Evolutionary conservation across 2,329 filamentous ascomycete genomes (phyloP), one percentile per base, ranked within the genome.

Genomic region (Calcarisporium arbuscula): DNA sequence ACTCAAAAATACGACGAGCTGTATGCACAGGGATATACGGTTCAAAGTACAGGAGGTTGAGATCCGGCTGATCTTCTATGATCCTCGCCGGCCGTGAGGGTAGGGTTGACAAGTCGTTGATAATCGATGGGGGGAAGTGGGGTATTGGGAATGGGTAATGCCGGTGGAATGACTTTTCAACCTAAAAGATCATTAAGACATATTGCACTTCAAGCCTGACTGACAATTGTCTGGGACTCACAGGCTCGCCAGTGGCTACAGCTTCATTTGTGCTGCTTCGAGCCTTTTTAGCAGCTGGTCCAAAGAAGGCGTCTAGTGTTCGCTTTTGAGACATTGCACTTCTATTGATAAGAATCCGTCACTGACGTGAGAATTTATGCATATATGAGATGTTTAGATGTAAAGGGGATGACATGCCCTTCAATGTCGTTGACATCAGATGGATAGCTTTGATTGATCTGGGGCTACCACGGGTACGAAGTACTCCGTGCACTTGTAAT

Each of bases 31-130:
- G 72, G 5, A 89, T 68, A 43, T 83, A 89, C 0, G 84, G 83
- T 47, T 85, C 71, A 52, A 82, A 89, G 57, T 85, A 85, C 8
- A 89, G 58, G 0, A 90, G 65, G 51, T 89, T 81, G 0, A 89
- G 68, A 43, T 88, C 73, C 0, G 75, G 72, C 48, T 83, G 77
- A 49, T 86, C 68, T 45, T 77, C 76, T 44, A 88, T 80, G 4
- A 53, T 48, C 29, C 61, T 67, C 2, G 69, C 73, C 40, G 73
- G 64, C 15, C 67, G 60, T 1, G 70, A 67, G 6, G 80, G 77
- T 2, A 69, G 46, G 5, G 62, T 65, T 0, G 50, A 41, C 3
- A 74, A 38, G 29, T 65, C 62, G 12, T 49, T 54, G 31, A 50
- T 51, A 8, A 73, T 46, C 7, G 56, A 48, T 3, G 41, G 14